Evolutionary conservation across 2,329 filamentous ascomycete species (phyloP).

Genomic region (Paecilomyces niveus): DNA sequence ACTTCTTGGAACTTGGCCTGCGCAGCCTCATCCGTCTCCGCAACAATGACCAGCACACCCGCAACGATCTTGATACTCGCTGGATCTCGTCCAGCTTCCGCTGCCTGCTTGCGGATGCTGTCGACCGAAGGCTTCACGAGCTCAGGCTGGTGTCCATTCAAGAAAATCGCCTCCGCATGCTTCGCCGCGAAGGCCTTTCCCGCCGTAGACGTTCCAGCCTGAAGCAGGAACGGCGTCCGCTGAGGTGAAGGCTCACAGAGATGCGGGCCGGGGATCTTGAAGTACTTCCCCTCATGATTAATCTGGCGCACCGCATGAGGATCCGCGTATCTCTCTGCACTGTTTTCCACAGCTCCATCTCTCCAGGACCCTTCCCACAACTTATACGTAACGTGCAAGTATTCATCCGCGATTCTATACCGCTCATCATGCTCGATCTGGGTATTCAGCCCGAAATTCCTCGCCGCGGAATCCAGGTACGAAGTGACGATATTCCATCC

Average conservation of each 20-base stretch:
- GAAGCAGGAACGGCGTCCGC: slow-evolving; percentile 42
- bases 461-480: slow-evolving; percentile 42
- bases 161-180: slow-evolving; percentile 41
- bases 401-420: slow-evolving; percentile 44
- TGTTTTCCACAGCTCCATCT: slow-evolving; percentile 28
- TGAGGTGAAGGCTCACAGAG: slow-evolving; percentile 40
- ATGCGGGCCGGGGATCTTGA: slow-evolving; percentile 38
- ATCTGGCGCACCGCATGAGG: slow-evolving; percentile 30
- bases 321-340: slow-evolving; percentile 23
- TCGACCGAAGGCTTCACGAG: slow-evolving; percentile 36
- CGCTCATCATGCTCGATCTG: slow-evolving; percentile 45
- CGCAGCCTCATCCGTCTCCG: slow-evolving; percentile 38
- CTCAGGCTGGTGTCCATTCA: slow-evolving; percentile 38
- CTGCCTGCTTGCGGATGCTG: slow-evolving; percentile 33
- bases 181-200: slow-evolving; percentile 41
- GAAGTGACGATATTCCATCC: slow-evolving; percentile 49
- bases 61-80: slow-evolving; percentile 38
- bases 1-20: slow-evolving; percentile 36
- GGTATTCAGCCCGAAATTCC: slow-evolving; percentile 40
- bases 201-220: slow-evolving; percentile 41
- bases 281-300: slow-evolving; percentile 35
- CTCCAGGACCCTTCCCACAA: slow-evolving; percentile 50
- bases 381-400: slow-evolving; percentile 40
- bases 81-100: slow-evolving; percentile 31
- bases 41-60: slow-evolving; percentile 38